Base-by-base conservation (phyloP, 164 flowering plant genomes). In the Stephania cephalantha region DNA sequence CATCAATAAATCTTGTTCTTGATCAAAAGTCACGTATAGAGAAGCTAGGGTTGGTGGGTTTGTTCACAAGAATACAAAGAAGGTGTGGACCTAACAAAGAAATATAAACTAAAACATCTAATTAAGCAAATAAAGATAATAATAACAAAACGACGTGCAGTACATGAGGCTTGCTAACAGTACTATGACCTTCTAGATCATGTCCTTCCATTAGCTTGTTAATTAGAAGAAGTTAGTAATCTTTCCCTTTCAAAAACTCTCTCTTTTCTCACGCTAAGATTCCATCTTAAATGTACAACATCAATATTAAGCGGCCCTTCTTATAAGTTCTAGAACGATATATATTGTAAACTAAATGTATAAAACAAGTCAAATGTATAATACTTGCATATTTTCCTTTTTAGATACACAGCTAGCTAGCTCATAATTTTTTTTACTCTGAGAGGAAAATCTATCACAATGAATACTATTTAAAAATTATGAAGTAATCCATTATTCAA, bases 21-120 rank as follows among this genome's bases (percentile, higher is more conserved):
- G 12, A 50, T 8, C 11, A 50, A 50, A 50, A 3, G 55, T 50
- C 55, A 50, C 55, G 15, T 0, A 25, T 25, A 50, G 11, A 50
- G 20, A 61, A 61, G 66, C 25, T 61, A 61, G 66, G 22, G 66
- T 61, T 61, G 66, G 66, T 61, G 25, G 20, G 66, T 22, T 25
- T 53, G 18, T 3, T 12, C 61, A 53, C 13, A 53, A 35, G 42
- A 35, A 35, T 35, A 2, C 42, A 18, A 53, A 18, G 61, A 53
- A 5, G 61, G 61, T 53, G 61, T 13, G 61, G 5, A 53, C 61
- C 17, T 9, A 13, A 53, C 61, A 53, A 53, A 11, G 61, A 10
- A 18, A 53, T 53, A 4, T 9, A 50, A 50, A 50, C 10, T 31
- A 73, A 94, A 53, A 53, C 13, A 53, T 3, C 18, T 53, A 18